A percentile compares a stretch with the other conserved stretches of the same genome.
These are phyloP conservation scores for Blastosporella zonata DNA, from an alignment of 1,284 basidiomycete species.

Conservation along the genomic window DNA sequence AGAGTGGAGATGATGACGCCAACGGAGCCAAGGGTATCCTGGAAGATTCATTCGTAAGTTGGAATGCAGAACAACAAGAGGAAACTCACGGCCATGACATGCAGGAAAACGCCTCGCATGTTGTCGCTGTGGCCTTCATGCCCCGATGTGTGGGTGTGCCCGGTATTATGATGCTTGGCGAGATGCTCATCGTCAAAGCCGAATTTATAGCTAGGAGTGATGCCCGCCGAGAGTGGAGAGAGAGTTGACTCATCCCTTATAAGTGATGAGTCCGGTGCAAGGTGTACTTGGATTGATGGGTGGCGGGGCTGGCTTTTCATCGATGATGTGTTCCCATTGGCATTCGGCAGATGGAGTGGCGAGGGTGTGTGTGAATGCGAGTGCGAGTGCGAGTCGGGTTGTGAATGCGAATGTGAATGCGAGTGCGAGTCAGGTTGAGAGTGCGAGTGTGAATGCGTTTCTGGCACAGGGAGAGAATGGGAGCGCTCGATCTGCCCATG, in stretches of 20 bases:
- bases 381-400: constrained; percentile 27
- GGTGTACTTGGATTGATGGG: constrained; percentile 29
- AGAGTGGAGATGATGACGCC: constrained; percentile 99
- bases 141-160: constrained; percentile 43
- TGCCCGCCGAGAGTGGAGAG: constrained; percentile 22
- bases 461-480: constrained; percentile 22
- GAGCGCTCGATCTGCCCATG: constrained; percentile 29
- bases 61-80: not conserved
- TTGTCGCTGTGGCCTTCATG: constrained; percentile 93
- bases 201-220: constrained; percentile 61
- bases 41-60: constrained; percentile 5
- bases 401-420: constrained; percentile 24
- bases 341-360: constrained; percentile 18
- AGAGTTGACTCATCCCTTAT: constrained; percentile 15
- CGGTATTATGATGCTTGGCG: constrained; percentile 48
- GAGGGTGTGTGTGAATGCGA: constrained; percentile 28
- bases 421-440: constrained; percentile 28
- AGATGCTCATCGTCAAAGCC: constrained; percentile 65
- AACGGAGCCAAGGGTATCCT: constrained; percentile 90
- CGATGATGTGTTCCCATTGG: constrained; percentile 18
- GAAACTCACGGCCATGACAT: constrained; percentile 78
- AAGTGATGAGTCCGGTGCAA: constrained; percentile 13
- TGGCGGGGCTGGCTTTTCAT: constrained; percentile 28
- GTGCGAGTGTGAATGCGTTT: constrained; percentile 24
- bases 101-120: constrained; percentile 98